Evolutionary conservation across 1,284 basidiomycete genomes (phyloP), one percentile per base, ranked within the genome.

Genomic region (Malassezia yamatoensis): DNA sequence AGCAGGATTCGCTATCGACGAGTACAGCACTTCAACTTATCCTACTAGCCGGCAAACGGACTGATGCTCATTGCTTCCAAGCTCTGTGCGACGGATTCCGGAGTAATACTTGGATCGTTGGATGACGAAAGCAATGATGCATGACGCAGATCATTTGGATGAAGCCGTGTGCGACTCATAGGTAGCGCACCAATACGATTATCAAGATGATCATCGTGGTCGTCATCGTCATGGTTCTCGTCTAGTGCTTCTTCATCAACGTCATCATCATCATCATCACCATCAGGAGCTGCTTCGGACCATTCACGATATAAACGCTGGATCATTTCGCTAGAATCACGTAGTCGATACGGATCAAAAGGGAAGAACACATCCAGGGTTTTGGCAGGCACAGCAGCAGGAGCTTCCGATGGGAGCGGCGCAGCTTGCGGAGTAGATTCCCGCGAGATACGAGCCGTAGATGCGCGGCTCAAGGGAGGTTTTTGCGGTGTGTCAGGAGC

Each of bases 291-390:
- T 5, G 80, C 79, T 45, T 81, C 79, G 24, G 62, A 52, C 81
- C 81, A 82, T 9, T 79, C 77, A 12, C 79, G 72, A 60, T 82
- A 82, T 49, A 81, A 75, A 8, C 66, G 64, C 41, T 80, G 78
- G 57, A 82, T 75, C 61, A 74, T 80, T 21, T 74, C 72, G 0
- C 77, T 56, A 11, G 68, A 79, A 38, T 76, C 70, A 2, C 88
- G 86, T 2, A 99, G 82, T 63, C 85, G 87, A 78, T 90, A 98
- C 1, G 94, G 94, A 74, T 99, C 94, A 73, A 99, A 99, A 0
- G 94, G 94, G 79, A 98, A 99, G 79, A 96, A 98, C 12, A 85
- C 84, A 72, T 91, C 90, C 46, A 96, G 79, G 56, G 62, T 60
- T 7, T 58, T 47, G 2, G 64, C 64, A 6, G 62, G 56, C 12